Conservation (phyloP, 2,329 filamentous ascomycete genomes). For the Penicillium sp. region DNA sequence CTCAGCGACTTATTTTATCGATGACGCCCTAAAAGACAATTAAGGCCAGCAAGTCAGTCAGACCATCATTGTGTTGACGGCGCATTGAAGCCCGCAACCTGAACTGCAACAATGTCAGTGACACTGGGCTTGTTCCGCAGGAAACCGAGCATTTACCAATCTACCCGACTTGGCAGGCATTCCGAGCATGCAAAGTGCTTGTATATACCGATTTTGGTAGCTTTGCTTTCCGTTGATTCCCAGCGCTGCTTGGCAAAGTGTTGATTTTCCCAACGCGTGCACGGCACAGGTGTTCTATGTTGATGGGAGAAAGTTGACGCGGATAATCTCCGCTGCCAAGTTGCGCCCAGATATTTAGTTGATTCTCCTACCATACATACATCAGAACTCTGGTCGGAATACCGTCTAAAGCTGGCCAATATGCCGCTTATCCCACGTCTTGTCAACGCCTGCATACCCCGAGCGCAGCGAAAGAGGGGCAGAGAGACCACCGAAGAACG, state of each 20-base stretch:
- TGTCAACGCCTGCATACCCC: constrained; percentile 47
- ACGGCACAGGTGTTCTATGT: constrained; percentile 6
- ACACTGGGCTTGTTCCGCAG: not conserved
- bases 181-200: not conserved
- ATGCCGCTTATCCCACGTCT: constrained; percentile 50
- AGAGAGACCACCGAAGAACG: constrained; percentile 47
- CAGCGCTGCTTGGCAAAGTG: not conserved
- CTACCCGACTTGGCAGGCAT: constrained; percentile 5
- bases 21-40: no score
- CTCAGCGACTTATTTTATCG: not conserved
- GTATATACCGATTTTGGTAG: not conserved
- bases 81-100: not conserved
- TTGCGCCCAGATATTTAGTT: constrained; percentile 34
- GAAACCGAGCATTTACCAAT: not conserved
- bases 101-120: not conserved
- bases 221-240: not conserved
- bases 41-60: no score
- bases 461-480: constrained; percentile 39
- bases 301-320: constrained; percentile 32
- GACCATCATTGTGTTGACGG: not conserved
- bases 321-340: constrained; percentile 40
- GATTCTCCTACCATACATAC: constrained; percentile 31
- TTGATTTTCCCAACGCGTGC: not conserved
- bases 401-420: constrained; percentile 41
- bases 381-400: constrained; percentile 29